Base-by-base conservation (phyloP, 257 asterid species). In the Knoxia roxburghii region DNA sequence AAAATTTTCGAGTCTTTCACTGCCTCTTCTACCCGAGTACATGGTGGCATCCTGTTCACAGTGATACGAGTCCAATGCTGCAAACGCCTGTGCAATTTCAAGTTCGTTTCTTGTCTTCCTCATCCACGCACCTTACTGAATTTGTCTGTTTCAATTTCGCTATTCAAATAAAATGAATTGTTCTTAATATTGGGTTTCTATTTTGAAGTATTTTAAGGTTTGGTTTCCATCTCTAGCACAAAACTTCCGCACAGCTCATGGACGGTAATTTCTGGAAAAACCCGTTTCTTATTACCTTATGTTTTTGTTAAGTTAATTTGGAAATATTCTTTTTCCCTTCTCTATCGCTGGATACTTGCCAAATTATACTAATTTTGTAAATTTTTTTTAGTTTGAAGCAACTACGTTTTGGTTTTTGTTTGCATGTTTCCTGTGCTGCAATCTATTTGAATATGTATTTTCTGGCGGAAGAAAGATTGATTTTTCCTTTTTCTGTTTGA, bases 241-340 rank as follows among this genome's bases (percentile, higher is more conserved):
- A 13, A 45, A 45, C 46, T 64, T 73, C 54, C 35, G 5, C 77
- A 61, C 61, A 45, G 20, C 50, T 54, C 69, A 75, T 81, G 85
- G 79, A 81, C 39, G 85, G 85, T 81, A 81, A 40, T 61, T 33
- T 71, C 66, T 48, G 23, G 23, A 39, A 57, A 33, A 30, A 33
- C 41, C 4, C 53, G 6, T 30, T 26, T 24, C 53, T 17, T 48
- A 48, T 15, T 18, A 4, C 23, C 8, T 33, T 45, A 55, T 6
- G 14, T 20, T 70, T 48, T 43, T 26, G 48, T 39, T 68, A 14
- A 17, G 10, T 17, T 14, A 43, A 43, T 48, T 43, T 62, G 68
- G 26, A 58, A 62, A 60, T 11, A 12, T 56, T 13, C 21, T 0
- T 51, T 26, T 9, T 30, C 39, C 17, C 0, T 20, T 32, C 41